A percentile compares a stretch with the other conserved stretches of the same genome.
phyloP scores from a whole-genome alignment of 2,329 filamentous ascomycete species.

The Alternaria brassicicola region DNA sequence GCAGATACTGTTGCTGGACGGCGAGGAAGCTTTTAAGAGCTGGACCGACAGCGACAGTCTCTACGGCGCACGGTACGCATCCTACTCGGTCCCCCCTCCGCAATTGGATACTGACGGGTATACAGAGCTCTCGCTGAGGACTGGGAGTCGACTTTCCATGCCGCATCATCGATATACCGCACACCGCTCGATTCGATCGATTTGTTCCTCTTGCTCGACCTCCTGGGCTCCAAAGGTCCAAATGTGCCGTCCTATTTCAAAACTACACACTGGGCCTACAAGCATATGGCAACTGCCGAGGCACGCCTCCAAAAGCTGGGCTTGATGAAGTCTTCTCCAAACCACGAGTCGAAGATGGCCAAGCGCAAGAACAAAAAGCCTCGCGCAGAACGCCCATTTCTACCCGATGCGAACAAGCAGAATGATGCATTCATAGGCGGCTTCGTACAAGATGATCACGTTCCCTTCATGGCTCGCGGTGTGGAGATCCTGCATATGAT shows the following conservation, averaged over 20 bases:
- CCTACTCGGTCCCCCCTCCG: too few relatives aligned
- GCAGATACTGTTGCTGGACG: conserved; percentile 89
- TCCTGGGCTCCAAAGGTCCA: conserved; percentile 75
- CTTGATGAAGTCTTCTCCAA: conserved; percentile 68
- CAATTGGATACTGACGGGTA: neutral
- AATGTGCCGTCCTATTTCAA: conserved; percentile 84
- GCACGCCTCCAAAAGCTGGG: conserved; percentile 71
- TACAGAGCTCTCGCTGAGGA: conserved; percentile 73
- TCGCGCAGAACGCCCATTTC: conserved; percentile 59
- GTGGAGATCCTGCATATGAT: conserved; percentile 95
- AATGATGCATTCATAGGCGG: conserved; percentile 58
- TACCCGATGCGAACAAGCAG: conserved; percentile 63
- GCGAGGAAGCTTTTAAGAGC: conserved; percentile 85
- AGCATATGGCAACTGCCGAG: conserved; percentile 76
- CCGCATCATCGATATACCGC: conserved; percentile 73
- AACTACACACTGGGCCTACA: conserved; percentile 93
- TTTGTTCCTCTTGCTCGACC: conserved; percentile 86
- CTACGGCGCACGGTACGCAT: conserved; percentile 77
- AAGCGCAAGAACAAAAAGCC: conserved; percentile 38
- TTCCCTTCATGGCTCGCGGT: conserved; percentile 87
- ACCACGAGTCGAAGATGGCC: conserved; percentile 53
- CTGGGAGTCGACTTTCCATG: conserved; percentile 77
- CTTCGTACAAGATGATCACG: conserved; percentile 83
- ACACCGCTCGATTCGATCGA: conserved; percentile 81
- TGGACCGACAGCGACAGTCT: conserved; percentile 87